phyloP scores from a whole-genome alignment of 257 asterid species.

The Przewalskia tangutica region DNA sequence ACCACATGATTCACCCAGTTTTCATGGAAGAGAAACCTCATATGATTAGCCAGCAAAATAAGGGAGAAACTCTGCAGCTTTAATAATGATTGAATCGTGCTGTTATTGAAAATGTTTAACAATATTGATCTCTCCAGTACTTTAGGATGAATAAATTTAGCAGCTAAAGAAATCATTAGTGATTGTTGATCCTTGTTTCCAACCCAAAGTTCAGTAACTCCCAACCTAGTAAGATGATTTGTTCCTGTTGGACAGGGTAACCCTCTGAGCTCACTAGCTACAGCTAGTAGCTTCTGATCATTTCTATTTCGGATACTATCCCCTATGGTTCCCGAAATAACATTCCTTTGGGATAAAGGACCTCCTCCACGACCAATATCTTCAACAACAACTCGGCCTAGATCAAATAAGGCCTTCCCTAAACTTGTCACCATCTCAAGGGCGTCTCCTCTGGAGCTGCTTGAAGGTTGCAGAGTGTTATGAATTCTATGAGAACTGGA shows the following conservation, averaged over 20 bases:
- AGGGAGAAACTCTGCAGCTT: conserved; percentile 68
- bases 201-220: conserved; percentile 65
- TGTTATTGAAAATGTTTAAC: conserved; percentile 48
- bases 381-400: conserved; percentile 93
- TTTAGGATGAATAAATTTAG: conserved; percentile 76
- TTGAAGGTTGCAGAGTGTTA: conserved; percentile 30
- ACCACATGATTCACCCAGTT: conserved; percentile 69
- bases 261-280: conserved; percentile 67
- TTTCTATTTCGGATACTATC: conserved; percentile 27
- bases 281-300: conserved; percentile 36
- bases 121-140: conserved; percentile 71
- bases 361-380: conserved; percentile 77
- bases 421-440: conserved; percentile 85
- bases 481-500: conserved; percentile 29
- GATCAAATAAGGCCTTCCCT: conserved; percentile 85
- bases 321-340: conserved; percentile 26
- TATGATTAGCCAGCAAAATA: conserved; percentile 58
- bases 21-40: conserved; percentile 65
- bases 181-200: conserved; percentile 74
- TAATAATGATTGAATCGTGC: conserved; percentile 46
- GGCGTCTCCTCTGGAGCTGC: conserved; percentile 83
- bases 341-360: conserved; percentile 45
- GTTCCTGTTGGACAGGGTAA: conserved; percentile 87
- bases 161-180: conserved; percentile 55
- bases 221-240: conserved; percentile 51